phyloP scores from a whole-genome alignment of 140 eudicot species.

The Anethum foeniculum region DNA sequence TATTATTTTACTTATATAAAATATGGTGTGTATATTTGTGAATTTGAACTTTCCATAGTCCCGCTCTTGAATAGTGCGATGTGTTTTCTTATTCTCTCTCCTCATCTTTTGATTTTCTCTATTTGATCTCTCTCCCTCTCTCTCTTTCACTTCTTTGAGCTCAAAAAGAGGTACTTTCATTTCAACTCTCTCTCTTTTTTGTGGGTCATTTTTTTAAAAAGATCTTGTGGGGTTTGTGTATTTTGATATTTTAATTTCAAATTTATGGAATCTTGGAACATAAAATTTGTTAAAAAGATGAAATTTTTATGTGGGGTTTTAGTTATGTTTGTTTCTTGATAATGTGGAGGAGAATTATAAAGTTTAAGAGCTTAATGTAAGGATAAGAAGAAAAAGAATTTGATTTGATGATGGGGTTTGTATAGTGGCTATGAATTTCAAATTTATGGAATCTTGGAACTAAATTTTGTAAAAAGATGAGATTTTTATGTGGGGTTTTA shows the following conservation, averaged over 20 bases:
- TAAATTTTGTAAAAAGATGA: slow-evolving; percentile 9
- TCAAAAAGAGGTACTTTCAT: not conserved
- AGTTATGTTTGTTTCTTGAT: not conserved
- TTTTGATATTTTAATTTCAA: slow-evolving; percentile 11
- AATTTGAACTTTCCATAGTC: slow-evolving; percentile 10
- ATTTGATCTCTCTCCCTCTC: not conserved
- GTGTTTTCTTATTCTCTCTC: slow-evolving; percentile 3
- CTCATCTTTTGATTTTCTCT: not conserved
- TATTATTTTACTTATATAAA: not conserved
- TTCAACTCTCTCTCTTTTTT: not conserved
- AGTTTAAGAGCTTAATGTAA: not conserved
- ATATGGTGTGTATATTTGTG: not conserved
- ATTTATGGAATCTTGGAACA: not conserved
- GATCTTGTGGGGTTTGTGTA: slow-evolving; percentile 37
- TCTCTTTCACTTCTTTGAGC: slow-evolving; percentile 8
- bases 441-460: slow-evolving; percentile 1
- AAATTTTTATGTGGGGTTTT: not conserved
- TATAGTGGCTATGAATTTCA: slow-evolving; percentile 10
- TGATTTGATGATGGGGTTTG: slow-evolving; percentile 31
- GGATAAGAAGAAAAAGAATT: not conserved
- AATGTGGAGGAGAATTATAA: not conserved
- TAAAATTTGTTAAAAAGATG: slow-evolving; percentile 11
- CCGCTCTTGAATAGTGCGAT: slow-evolving; percentile 14
- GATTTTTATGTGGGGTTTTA: not conserved
- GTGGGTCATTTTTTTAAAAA: not conserved